Conservation (phyloP, 192 early-diverging fungal genomes). For the Chytriomyces confervae region DNA sequence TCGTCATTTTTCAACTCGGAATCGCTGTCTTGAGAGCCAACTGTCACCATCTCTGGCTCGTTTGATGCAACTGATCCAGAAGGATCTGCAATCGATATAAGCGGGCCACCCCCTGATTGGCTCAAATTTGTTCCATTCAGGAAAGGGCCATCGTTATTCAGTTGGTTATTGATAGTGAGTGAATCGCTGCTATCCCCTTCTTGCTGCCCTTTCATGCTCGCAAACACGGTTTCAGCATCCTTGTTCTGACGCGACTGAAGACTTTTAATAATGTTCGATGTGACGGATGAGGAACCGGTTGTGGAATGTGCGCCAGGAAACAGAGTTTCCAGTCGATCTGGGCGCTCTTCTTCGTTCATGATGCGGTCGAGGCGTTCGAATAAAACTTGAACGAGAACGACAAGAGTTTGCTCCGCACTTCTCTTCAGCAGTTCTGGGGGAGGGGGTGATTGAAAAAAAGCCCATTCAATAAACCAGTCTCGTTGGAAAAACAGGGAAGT, state of each 20-base stretch:
- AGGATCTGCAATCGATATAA: slow-evolving; percentile 27
- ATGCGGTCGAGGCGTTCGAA: slow-evolving; percentile 64
- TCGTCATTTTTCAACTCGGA: slow-evolving; percentile 14
- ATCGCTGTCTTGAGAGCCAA: slow-evolving; percentile 16
- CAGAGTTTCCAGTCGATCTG: neutral
- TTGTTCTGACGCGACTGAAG: slow-evolving; percentile 10
- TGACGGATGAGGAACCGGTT: neutral
- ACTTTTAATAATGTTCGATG: neutral
- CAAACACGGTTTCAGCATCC: slow-evolving; percentile 19
- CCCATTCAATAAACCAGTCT: neutral
- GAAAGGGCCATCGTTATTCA: neutral
- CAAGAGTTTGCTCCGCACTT: slow-evolving; percentile 81
- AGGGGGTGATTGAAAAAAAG: neutral
- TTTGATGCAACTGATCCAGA: neutral
- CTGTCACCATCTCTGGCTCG: slow-evolving; percentile 24
- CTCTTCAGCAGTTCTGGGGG: slow-evolving; percentile 71
- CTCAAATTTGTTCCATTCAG: slow-evolving; percentile 2
- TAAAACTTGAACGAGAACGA: slow-evolving; percentile 72
- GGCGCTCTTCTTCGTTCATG: slow-evolving; percentile 14
- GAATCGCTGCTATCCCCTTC: neutral
- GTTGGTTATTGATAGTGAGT: neutral
- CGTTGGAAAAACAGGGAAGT: neutral
- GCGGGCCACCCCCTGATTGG: neutral
- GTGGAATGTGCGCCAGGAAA: neutral
- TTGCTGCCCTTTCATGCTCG: neutral